Evolutionary conservation across 1,284 basidiomycete species (phyloP), one percentile per base, ranked within the genome.

Genomic region (Pseudozyma sp.): DNA sequence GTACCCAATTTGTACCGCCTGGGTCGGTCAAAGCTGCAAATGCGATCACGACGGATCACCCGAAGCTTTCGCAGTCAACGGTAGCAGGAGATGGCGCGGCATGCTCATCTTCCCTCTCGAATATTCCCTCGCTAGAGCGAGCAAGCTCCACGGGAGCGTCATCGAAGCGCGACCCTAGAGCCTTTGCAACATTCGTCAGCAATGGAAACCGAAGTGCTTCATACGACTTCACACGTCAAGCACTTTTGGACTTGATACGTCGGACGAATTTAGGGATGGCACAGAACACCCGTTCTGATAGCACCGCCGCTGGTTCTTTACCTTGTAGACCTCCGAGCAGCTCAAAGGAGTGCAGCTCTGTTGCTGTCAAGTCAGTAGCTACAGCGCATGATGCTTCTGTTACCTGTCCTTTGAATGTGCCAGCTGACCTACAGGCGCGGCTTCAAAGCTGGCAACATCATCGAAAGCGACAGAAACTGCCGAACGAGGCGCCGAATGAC

Each of bases 201-300:
- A 19, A 44, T 2, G n/a, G 44, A 13, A 19, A 29, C 16, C 46
- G 46, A 4, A n/a, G 24, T 1, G n/a, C 44, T 8, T 59, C 67
- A 0, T 54, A 58, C 14, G 60, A 59, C 14, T 69, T 69, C 40
- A 69, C 67, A 10, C 60, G 67, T 0, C 52, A 69, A 37, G 61
- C 60, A 11, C 56, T 69, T 6, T 40, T 69, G n/a, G 60, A 69
- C 29, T 56, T 64, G 35, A 63, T 69, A 8, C 42, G 61, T 9
- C 60, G 56, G n/a, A 69, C 67, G 8, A 69, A 59, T 13, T 35
- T 63, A 30, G 48, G 55, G 7, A 61, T 52, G 24, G 24, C 52
- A 13, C 51, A 39, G 30, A 55, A 42, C 33, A 10, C 43, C 0
- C 7, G 39, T 17, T 52, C 45, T 14, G 24, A 13, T 9, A 37